Evolutionary conservation across 257 asterid genomes (phyloP).

Genomic region (Handroanthus guayacan): DNA sequence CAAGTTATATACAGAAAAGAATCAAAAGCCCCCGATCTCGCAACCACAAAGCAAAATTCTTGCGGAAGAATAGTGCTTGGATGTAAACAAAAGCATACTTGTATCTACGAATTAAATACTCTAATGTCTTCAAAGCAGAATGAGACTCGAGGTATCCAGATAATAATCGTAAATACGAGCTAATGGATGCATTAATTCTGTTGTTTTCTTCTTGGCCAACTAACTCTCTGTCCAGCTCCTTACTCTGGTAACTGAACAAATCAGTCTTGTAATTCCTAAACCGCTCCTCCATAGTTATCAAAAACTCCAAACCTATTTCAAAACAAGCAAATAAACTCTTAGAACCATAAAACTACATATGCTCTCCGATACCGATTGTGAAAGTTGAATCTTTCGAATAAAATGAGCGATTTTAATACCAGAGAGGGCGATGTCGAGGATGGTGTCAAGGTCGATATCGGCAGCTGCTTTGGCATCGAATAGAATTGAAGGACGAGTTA

Average conservation of each 20-base stretch:
- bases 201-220: conserved; percentile 66
- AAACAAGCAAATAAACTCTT: conserved; percentile 2
- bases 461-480: conserved; percentile 85
- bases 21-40: background rate
- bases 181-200: conserved; percentile 60
- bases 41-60: conserved; percentile 1
- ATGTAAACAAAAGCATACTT: conserved; percentile 46
- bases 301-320: conserved; percentile 73
- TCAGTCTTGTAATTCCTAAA: conserved; percentile 69
- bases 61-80: background rate
- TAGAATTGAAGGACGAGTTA: conserved; percentile 78
- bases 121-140: conserved; percentile 76
- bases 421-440: conserved; percentile 54
- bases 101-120: conserved; percentile 89
- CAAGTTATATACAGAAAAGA: conserved; percentile 14
- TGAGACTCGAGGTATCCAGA: conserved; percentile 68
- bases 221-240: conserved; percentile 83
- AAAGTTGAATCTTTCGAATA: background rate
- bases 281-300: conserved; percentile 62
- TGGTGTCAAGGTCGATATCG: conserved; percentile 71
- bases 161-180: conserved; percentile 70
- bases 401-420: conserved; percentile 49
- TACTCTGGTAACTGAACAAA: conserved; percentile 76
- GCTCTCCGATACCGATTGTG: background rate
- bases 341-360: background rate